Conservation (phyloP, 192 early-diverging fungal genomes). For the Rhizophagus sp. region DNA sequence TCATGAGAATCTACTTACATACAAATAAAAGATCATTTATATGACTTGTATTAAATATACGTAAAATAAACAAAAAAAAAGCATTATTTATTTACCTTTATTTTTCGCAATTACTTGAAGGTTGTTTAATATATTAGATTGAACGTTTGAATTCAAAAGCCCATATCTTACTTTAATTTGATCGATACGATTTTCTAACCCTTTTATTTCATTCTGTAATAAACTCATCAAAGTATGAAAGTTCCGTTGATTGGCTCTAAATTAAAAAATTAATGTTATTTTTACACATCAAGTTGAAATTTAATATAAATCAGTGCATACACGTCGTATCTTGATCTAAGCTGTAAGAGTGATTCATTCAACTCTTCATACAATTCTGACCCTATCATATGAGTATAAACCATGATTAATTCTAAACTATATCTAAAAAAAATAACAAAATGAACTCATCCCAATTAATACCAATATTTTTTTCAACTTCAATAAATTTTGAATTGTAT, state of each 20-base stretch:
- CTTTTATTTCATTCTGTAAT: slow-evolving; percentile 23
- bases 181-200: slow-evolving; percentile 18
- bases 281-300: neutral
- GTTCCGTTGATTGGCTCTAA: neutral
- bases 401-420: neutral
- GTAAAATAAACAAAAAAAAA: too few relatives aligned
- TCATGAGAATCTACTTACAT: neutral
- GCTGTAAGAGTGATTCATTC: slow-evolving; percentile 13
- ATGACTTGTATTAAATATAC: neutral
- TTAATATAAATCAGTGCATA: neutral
- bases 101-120: neutral
- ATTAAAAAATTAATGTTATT: neutral
- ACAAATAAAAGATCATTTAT: neutral
- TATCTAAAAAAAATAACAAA: neutral
- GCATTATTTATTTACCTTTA: neutral
- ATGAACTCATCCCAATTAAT: neutral
- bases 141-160: neutral
- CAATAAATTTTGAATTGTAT: neutral
- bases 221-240: neutral
- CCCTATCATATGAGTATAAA: slow-evolving; percentile 4
- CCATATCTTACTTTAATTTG: slow-evolving; percentile 9
- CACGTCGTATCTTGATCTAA: slow-evolving; percentile 24
- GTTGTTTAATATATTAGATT: neutral
- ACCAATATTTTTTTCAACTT: slow-evolving; percentile 18
- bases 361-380: slow-evolving; percentile 19